Percentiles rank a stretch among this genome's conserved stretches.
Evolutionary conservation across 768 basidiomycete genomes (phyloP).

Genomic region (Lactarius pseudohatsudake): DNA sequence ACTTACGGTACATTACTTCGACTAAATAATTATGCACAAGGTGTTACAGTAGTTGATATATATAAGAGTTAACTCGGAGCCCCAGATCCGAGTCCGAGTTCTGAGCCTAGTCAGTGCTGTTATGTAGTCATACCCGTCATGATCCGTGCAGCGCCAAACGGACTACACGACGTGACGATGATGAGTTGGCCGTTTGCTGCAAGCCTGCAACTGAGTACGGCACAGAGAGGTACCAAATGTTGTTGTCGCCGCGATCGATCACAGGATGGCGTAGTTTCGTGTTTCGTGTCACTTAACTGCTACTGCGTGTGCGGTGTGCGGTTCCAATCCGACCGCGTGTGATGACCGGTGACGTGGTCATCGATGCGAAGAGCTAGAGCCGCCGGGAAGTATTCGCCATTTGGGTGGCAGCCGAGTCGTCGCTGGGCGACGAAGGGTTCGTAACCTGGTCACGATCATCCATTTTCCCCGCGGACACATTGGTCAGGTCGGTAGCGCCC

Average conservation of each 20-base stretch:
- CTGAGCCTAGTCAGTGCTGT: neutral
- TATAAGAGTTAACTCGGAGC: neutral
- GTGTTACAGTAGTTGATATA: neutral
- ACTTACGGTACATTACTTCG: too few species aligned
- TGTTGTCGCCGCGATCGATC: neutral
- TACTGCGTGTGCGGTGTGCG: neutral
- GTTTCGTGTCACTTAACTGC: neutral
- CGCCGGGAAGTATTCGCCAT: neutral
- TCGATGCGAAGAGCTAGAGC: neutral
- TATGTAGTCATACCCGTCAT: neutral
- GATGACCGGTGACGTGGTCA: neutral
- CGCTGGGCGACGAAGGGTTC: neutral
- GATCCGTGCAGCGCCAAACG: neutral
- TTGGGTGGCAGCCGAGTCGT: neutral
- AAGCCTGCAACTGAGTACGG: neutral
- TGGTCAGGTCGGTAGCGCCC: neutral
- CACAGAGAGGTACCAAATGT: neutral
- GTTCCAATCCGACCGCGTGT: neutral
- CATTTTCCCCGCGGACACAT: neutral
- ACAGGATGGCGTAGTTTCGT: too few species aligned
- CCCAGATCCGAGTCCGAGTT: neutral
- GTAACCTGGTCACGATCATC: neutral
- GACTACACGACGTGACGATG: neutral
- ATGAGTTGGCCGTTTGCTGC: neutral
- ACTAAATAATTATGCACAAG: neutral